These are phyloP conservation scores for Phytophthora macrochlamydospora DNA, from an alignment of 352 stramenopile genomes.

Conservation along the genomic window DNA sequence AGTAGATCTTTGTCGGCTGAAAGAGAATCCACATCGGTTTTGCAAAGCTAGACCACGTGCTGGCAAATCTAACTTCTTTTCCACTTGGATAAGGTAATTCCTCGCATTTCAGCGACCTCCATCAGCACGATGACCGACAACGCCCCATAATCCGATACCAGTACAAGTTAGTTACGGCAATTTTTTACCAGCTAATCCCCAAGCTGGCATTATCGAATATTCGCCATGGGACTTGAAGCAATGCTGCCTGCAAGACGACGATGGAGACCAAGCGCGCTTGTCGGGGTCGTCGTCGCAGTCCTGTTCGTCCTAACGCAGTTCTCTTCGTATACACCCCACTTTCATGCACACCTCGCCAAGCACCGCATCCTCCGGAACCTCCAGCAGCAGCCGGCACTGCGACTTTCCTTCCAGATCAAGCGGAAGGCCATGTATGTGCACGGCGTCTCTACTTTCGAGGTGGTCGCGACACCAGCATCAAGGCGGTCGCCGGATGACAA, in stretches of 20 bases:
- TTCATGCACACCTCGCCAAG: conserved; percentile 46
- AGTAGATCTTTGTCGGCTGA: no score
- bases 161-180: no score
- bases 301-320: conserved; percentile 21
- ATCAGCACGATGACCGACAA: no score
- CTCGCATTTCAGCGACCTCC: no score
- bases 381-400: conserved; percentile 38
- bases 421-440: conserved; percentile 47
- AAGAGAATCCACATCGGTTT: no score
- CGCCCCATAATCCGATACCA: no score
- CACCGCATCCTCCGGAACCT: conserved; percentile 49
- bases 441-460: conserved; percentile 37
- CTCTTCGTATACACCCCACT: conserved; percentile 36
- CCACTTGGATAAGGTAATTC: no score
- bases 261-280: conserved; percentile 16
- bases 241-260: background rate
- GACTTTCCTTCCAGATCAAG: conserved; percentile 45
- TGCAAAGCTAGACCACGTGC: no score
- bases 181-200: no score
- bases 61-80: no score
- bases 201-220: conserved; percentile 1
- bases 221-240: conserved; percentile 1
- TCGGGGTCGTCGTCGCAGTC: conserved; percentile 11
- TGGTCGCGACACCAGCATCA: conserved; percentile 38
- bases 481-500: conserved; percentile 9